Evolutionary conservation across 2,329 filamentous ascomycete genomes (phyloP).

Genomic region (Pseudocercospora ulei): DNA sequence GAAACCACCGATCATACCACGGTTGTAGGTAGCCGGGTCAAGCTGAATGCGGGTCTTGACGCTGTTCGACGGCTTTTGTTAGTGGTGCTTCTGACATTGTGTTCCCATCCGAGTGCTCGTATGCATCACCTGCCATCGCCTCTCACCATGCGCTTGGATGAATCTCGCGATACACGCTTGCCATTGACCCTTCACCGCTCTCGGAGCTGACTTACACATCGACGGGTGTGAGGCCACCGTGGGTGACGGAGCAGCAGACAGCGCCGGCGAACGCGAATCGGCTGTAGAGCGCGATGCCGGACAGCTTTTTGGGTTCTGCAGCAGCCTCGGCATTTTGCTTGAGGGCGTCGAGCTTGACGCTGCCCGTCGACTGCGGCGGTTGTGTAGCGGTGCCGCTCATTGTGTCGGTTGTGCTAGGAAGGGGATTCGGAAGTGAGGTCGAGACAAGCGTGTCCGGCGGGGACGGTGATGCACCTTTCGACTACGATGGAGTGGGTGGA

Average conservation of each 20-base stretch:
- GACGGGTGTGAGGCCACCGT: conserved; percentile 92
- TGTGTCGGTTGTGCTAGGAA: conserved; percentile 20
- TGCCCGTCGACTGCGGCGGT: conserved; percentile 44
- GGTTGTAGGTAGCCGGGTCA: conserved; percentile 81
- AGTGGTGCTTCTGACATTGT: conserved; percentile 12
- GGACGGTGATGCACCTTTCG: conserved; percentile 6
- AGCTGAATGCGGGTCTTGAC: conserved; percentile 96
- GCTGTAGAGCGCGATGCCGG: conserved; percentile 69
- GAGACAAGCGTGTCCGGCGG: conserved; percentile 7
- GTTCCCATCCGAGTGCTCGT: background rate
- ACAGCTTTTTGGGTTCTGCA: conserved; percentile 46
- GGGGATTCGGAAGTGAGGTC: conserved; percentile 5
- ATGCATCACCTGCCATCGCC: background rate
- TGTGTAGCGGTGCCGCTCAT: conserved; percentile 34
- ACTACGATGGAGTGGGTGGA: conserved; percentile 8
- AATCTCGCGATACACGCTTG: background rate
- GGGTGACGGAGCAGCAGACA: conserved; percentile 95
- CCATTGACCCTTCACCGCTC: conserved; percentile 1
- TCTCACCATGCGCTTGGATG: too few relatives aligned
- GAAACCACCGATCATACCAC: conserved; percentile 76
- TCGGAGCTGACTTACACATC: conserved; percentile 73
- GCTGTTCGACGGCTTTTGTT: conserved; percentile 42
- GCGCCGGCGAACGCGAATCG: conserved; percentile 95
- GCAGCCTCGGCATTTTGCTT: conserved; percentile 42
- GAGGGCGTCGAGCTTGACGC: conserved; percentile 45